phyloP scores from a whole-genome alignment of 2,329 filamentous ascomycete species.

The Epichloe coenophiala region DNA sequence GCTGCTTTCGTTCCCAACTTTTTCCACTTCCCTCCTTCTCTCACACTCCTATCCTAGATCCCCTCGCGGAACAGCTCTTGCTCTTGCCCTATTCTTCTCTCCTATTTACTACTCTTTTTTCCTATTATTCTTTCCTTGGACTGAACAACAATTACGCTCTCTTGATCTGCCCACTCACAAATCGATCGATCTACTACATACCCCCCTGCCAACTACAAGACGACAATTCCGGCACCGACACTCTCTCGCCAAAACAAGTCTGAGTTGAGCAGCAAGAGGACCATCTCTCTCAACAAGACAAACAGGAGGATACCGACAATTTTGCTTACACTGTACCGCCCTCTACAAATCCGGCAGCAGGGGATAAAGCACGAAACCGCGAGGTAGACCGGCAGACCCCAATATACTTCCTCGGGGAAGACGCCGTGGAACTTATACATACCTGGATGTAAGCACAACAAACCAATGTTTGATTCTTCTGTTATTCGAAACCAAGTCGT shows the following conservation, averaged over 20 bases:
- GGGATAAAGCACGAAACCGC: neutral
- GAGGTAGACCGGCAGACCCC: neutral
- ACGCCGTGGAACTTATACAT: neutral
- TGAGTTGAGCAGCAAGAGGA: too few species aligned
- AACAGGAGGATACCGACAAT: neutral
- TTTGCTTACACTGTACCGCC: neutral
- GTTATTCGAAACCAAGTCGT: neutral
- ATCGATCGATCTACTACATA: neutral
- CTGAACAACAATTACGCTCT: neutral
- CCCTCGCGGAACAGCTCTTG: neutral
- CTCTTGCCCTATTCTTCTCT: slow-evolving; percentile 1
- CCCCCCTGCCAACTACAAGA: neutral
- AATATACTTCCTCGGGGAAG: neutral
- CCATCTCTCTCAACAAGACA: neutral
- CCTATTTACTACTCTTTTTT: slow-evolving; percentile 1
- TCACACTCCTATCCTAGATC: neutral
- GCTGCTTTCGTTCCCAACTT: slow-evolving; percentile 4
- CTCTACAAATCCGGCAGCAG: neutral
- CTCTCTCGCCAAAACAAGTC: neutral
- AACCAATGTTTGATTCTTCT: neutral
- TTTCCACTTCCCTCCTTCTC: slow-evolving; percentile 3
- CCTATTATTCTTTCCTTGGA: neutral
- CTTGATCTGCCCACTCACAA: neutral
- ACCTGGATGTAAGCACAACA: slow-evolving; percentile 1
- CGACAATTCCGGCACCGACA: too few species aligned